These are phyloP conservation scores for Podosphaera fusca DNA, from an alignment of 2,329 filamentous ascomycete species.

Conservation along the genomic window DNA sequence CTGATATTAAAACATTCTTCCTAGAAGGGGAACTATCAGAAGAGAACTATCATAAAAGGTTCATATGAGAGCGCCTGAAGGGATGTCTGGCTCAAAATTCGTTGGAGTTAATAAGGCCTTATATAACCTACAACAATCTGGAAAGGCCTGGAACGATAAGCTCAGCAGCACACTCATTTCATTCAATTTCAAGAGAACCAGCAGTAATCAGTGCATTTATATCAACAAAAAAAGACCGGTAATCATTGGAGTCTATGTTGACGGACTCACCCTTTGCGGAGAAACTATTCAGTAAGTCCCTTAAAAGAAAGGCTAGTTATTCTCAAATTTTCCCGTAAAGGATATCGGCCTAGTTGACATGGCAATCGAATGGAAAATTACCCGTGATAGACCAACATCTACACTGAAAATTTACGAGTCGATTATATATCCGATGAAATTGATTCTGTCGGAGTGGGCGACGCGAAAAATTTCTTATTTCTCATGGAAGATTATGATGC, in stretches of 20 bases:
- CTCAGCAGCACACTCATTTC: background rate
- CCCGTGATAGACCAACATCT: no score
- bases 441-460: no score
- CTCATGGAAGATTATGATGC: no score
- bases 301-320: background rate
- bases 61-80: background rate
- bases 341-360: background rate
- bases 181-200: background rate
- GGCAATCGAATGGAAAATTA: no score
- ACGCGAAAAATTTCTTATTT: no score
- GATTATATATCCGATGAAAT: no score
- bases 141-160: background rate
- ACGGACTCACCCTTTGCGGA: background rate
- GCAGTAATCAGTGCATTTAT: background rate
- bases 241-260: background rate
- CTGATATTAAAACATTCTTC: no score
- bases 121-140: background rate
- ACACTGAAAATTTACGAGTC: no score
- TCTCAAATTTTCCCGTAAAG: background rate
- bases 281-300: background rate
- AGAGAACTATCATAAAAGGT: background rate
- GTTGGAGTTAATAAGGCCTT: background rate
- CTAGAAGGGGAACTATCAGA: background rate
- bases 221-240: background rate
- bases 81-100: background rate